Base-by-base conservation (phyloP, 1,284 basidiomycete species). In the Tilletia caries region DNA sequence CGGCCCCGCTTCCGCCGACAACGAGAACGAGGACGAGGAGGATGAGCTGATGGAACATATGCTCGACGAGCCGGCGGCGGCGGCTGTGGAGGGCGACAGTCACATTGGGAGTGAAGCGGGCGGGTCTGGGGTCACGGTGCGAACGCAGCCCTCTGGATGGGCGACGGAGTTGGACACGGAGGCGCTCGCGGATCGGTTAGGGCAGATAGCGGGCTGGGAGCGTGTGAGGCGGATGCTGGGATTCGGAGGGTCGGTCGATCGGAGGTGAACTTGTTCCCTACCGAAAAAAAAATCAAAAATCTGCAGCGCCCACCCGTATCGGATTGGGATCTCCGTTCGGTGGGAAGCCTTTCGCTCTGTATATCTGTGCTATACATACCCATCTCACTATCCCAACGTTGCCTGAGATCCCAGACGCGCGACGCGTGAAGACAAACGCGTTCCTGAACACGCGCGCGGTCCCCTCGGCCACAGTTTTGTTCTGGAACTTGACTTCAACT, bases 101-200 rank as follows among this genome's bases (percentile, higher is more conserved):
- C 10, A 15, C 37, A 41, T 41, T 6, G 37, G 37, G 37, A 41
- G 32, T 25, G 29, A 29, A 15, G 58, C 32, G 5, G 58, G 58
- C 13, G 58, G 32, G 1, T 62, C 58, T 29, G 58, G 58, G 10
- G 12, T 62, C 18, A 62, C 58, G 29, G 58, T 62, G 58, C 13
- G 58, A 29, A 34, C 58, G 58, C 32, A 34, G 32, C 58, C 58
- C 29, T 62, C 58, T 12, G 58, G 58, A 13, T 62, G 58, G 58
- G 58, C 29, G 15, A 62, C 58, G 29, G 58, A 62, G 58, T 29
- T 62, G 58, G 58, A 62, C 18, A 62, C 58, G 29, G 29, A 62
- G 18, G 58, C 58, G 29, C 58, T 62, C 13, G 58, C 58, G 58
- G 29, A 33, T 33, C 58, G 58, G 18, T 29, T 62, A 33, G 58